These are phyloP conservation scores for Isatis tinctoria DNA, from an alignment of 345 rosid genomes.

Conservation along the genomic window DNA sequence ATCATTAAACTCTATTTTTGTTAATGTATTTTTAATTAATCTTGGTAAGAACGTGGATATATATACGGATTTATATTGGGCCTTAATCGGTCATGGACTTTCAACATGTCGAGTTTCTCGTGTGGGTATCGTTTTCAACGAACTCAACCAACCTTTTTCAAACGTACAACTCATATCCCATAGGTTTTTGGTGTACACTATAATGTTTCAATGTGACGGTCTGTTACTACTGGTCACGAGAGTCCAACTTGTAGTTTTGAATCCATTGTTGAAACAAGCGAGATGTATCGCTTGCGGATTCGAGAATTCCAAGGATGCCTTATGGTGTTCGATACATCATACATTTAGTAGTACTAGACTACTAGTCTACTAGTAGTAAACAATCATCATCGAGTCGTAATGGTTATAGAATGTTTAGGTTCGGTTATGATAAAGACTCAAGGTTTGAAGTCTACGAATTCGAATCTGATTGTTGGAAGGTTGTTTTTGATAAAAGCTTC, in stretches of 20 bases:
- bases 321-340: conserved; percentile 13
- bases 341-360: no score
- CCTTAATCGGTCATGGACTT: no score
- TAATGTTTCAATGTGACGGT: conserved; percentile 6
- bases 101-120: not conserved
- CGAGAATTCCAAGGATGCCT: not conserved
- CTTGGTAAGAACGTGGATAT: no score
- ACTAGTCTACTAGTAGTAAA: not conserved
- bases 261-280: not conserved
- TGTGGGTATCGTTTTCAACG: not conserved
- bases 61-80: no score
- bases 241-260: not conserved
- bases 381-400: not conserved
- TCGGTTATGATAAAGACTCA: not conserved
- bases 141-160: not conserved
- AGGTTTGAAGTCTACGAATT: not conserved
- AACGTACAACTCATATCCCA: no score
- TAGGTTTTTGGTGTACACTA: no score
- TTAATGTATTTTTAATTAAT: no score
- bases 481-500: not conserved
- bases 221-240: not conserved
- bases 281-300: not conserved
- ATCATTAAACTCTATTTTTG: no score
- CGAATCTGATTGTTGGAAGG: not conserved
- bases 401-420: conserved; percentile 7